Evolutionary conservation across 2,329 filamentous ascomycete genomes (phyloP), one percentile per base, ranked within the genome.

Genomic region (Cladophialophora bantiana): DNA sequence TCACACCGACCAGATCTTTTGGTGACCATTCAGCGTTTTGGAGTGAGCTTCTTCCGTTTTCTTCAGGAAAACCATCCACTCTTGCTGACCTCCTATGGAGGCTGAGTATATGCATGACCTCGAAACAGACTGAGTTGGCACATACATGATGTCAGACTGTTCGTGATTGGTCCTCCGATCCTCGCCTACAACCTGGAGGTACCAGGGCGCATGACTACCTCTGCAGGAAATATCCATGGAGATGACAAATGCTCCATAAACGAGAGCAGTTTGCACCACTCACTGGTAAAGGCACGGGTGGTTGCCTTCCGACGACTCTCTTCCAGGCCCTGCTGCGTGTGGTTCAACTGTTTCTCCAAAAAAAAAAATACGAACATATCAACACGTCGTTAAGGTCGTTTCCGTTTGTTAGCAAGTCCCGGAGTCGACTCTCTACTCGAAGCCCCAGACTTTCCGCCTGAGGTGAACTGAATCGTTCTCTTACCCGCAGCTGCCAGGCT

Each of bases 381-480:
- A 20, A 42, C 35, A 58, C n/a, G 36, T 55, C 36, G 32, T 65
- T 65, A 70, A 60, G 59, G 65, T 65, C 69, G 66, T 53, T 68
- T 71, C 40, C 69, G 65, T 63, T 71, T 71, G 54, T 36, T 66
- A 45, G 62, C 45, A 35, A 60, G 31, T 34, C 65, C 66, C 12
- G 70, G 66, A 7, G 70, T 71, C 53, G 70, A 68, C 15, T 65
- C 65, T 38, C 60, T 60, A 60, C 66, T 71, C 54, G 53, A 64
- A 6, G n/a, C 32, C 3, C 59, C 62, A 38, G 70, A 70, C 9
- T 15, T 63, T 36, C 65, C 61, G 9, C 50, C 66, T 20, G 70
- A 64, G 12, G 64, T 66, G 67, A 74, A 74, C 50, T 74, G 69
- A 52, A 74, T 72, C 6, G 59, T 69, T 54, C 72, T 60, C 52